phyloP scores from a whole-genome alignment of 2,329 filamentous ascomycete species.

The Aschersonia sp. region DNA sequence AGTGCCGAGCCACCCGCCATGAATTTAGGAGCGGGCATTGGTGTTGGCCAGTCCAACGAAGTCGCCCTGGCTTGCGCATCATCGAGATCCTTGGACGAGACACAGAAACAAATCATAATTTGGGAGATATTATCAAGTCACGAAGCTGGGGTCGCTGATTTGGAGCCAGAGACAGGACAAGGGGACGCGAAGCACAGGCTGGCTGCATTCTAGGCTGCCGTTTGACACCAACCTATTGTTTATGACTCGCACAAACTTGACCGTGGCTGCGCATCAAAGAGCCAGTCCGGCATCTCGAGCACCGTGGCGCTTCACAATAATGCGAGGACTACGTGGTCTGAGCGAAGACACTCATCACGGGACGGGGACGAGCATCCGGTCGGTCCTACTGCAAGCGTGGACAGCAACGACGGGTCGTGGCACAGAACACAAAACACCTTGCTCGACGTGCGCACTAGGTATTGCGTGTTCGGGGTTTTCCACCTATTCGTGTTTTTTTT shows the following conservation, averaged over 20 bases:
- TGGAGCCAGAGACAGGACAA: neutral
- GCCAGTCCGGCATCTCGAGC: neutral
- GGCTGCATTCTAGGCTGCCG: neutral
- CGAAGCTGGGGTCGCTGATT: too few species aligned
- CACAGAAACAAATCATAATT: too few species aligned
- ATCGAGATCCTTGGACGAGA: too few species aligned
- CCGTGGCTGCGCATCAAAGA: neutral
- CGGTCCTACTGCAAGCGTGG: neutral
- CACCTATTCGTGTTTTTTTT: neutral
- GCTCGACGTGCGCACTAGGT: neutral
- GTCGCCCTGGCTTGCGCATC: too few species aligned
- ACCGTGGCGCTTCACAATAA: neutral
- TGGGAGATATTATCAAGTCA: too few species aligned
- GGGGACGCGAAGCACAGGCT: neutral
- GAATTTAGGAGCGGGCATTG: too few species aligned
- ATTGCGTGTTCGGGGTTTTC: neutral
- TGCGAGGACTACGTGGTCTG: neutral
- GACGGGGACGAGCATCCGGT: too few species aligned
- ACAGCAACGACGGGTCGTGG: too few species aligned
- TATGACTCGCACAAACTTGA: neutral
- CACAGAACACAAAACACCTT: neutral
- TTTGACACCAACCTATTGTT: neutral
- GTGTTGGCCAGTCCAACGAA: too few species aligned
- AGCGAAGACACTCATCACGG: neutral
- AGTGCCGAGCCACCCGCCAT: too few species aligned